These are phyloP conservation scores for Trichopus zeylanicus DNA, from an alignment of 116 monocot species.

Conservation along the genomic window DNA sequence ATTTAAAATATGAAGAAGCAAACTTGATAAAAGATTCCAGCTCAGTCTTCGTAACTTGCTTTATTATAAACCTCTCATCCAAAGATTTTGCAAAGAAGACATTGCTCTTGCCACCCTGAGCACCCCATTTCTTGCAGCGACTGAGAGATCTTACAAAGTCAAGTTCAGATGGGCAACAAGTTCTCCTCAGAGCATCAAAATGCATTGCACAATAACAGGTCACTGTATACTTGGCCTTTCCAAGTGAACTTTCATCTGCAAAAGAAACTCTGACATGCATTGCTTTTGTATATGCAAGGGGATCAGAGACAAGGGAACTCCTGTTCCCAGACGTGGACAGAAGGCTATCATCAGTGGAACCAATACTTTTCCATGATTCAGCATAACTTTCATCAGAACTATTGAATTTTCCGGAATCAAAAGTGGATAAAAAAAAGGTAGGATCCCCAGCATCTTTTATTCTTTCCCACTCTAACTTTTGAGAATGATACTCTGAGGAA, in stretches of 20 bases:
- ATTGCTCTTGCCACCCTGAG: conserved; percentile 95
- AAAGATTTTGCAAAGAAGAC: conserved; percentile 94
- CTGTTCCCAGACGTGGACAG: conserved; percentile 35
- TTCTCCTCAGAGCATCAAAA: conserved; percentile 76
- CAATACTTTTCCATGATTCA: conserved; percentile 40
- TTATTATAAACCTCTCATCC: conserved; percentile 95
- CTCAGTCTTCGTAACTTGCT: conserved; percentile 96
- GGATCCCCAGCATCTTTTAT: conserved; percentile 39
- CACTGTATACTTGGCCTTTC: conserved; percentile 73
- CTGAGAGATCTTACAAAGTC: conserved; percentile 89
- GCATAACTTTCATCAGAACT: conserved; percentile 33
- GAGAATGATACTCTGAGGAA: conserved; percentile 58
- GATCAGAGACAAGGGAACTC: conserved; percentile 30
- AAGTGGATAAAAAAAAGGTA: conserved; percentile 22
- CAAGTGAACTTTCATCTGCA: conserved; percentile 52
- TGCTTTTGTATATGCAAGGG: conserved; percentile 35
- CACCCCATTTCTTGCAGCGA: conserved; percentile 93
- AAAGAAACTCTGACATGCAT: conserved; percentile 76
- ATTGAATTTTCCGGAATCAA: conserved; percentile 34
- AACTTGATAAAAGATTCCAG: conserved; percentile 88
- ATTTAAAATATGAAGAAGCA: conserved; percentile 82
- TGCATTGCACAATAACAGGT: conserved; percentile 72
- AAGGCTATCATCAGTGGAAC: conserved; percentile 41
- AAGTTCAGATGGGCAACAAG: conserved; percentile 74
- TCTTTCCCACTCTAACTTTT: conserved; percentile 47